Percentiles rank a stretch among this genome's conserved stretches.
These are phyloP conservation scores for Yamadazyma nakazawae DNA, from an alignment of 805 yeast species.

Conservation along the genomic window DNA sequence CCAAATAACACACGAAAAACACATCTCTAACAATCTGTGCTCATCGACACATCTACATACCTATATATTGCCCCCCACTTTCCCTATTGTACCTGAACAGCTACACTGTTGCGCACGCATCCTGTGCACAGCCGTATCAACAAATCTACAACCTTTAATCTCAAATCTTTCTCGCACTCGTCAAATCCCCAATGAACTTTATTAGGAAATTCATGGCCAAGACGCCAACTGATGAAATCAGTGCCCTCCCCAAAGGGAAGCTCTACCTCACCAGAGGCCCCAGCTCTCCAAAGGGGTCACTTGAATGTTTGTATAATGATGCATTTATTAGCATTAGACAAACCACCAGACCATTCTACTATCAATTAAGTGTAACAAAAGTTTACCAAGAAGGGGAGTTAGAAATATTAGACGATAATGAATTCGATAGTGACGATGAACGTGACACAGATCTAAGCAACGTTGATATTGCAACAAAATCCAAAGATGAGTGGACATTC, in stretches of 20 bases:
- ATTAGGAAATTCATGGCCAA: slow-evolving; percentile 60
- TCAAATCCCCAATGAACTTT: slow-evolving; percentile 58
- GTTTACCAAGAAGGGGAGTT: slow-evolving; percentile 69
- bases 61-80: no score
- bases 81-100: no score
- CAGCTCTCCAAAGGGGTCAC: slow-evolving; percentile 79
- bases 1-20: no score
- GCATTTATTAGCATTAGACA: slow-evolving; percentile 71
- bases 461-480: slow-evolving; percentile 20
- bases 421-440: slow-evolving; percentile 22
- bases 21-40: no score
- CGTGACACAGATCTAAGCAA: slow-evolving; percentile 19
- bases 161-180: not conserved
- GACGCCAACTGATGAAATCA: slow-evolving; percentile 56
- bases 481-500: slow-evolving; percentile 68
- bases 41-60: no score
- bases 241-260: slow-evolving; percentile 75
- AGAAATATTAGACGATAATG: slow-evolving; percentile 40
- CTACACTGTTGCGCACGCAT: no score
- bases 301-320: slow-evolving; percentile 79
- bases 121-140: not conserved
- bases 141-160: no score
- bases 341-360: slow-evolving; percentile 61
- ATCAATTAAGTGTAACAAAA: slow-evolving; percentile 67
- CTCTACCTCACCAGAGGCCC: slow-evolving; percentile 71